Evolutionary conservation across 1,139 yeast species (phyloP).

Genomic region (Blastobotrys ciferrii): DNA sequence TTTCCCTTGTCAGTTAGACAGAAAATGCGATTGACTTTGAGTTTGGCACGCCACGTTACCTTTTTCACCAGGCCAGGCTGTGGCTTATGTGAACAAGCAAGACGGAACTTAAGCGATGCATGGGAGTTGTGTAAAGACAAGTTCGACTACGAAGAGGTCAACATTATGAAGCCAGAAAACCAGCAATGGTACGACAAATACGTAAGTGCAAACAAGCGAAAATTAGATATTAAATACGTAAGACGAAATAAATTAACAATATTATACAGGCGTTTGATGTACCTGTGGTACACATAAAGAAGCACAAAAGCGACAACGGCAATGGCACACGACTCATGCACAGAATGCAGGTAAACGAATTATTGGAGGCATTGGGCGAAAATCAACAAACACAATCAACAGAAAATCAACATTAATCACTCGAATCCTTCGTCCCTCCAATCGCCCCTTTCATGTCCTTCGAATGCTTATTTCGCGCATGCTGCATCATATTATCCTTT

Average conservation of each 20-base stretch:
- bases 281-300: slow-evolving; percentile 77
- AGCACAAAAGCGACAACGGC: slow-evolving; percentile 40
- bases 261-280: slow-evolving; percentile 65
- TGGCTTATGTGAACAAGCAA: slow-evolving; percentile 74
- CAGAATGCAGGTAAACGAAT: slow-evolving; percentile 57
- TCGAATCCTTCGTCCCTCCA: slow-evolving; percentile 3
- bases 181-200: slow-evolving; percentile 75
- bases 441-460: slow-evolving; percentile 13
- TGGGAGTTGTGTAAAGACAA: slow-evolving; percentile 35
- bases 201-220: slow-evolving; percentile 26
- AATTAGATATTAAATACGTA: slow-evolving; percentile 5
- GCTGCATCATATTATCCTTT: slow-evolving; percentile 34
- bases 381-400: not conserved
- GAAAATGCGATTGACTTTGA: slow-evolving; percentile 12
- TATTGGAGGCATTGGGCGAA: slow-evolving; percentile 33
- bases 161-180: slow-evolving; percentile 68
- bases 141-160: slow-evolving; percentile 50
- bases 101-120: slow-evolving; percentile 46
- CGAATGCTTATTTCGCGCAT: slow-evolving; percentile 29
- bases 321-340: slow-evolving; percentile 73
- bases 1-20: not conserved
- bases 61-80: slow-evolving; percentile 79
- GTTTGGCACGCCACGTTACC: slow-evolving; percentile 39
- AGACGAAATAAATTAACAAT: slow-evolving; percentile 10
- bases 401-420: slow-evolving; percentile 1